phyloP scores from a whole-genome alignment of 495 filamentous ascomycete genomes.

The Talaromyces stipitatus region DNA sequence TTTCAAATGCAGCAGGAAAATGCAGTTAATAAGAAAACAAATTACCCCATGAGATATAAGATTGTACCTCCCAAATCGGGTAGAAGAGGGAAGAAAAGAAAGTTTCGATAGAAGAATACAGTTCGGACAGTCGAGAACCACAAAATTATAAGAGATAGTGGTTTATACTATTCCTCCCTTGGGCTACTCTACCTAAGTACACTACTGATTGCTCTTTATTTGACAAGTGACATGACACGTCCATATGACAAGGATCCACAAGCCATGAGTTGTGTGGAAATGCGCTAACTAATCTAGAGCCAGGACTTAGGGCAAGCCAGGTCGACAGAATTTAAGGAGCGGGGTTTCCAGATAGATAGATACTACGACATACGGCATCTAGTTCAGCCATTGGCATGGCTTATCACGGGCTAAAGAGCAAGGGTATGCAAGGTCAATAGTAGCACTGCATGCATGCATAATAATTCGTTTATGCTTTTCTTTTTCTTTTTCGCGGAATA shows the following conservation, averaged over 20 bases:
- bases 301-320: not conserved
- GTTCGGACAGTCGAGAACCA: not conserved
- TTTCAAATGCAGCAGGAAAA: not conserved
- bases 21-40: not conserved
- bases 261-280: not conserved
- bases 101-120: not conserved
- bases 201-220: not conserved
- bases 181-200: not conserved
- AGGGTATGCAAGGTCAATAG: too few species aligned
- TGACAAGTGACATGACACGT: not conserved
- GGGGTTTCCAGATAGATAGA: too few species aligned
- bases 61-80: not conserved
- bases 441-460: too few species aligned
- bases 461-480: too few species aligned
- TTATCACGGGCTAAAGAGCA: too few species aligned
- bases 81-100: not conserved
- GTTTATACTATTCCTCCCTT: not conserved
- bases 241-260: not conserved
- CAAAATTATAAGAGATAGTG: not conserved
- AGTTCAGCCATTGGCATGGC: too few species aligned
- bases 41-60: not conserved
- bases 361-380: too few species aligned
- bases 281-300: not conserved
- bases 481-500: too few species aligned
- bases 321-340: not conserved